Conservation (phyloP, 2,329 filamentous ascomycete species). For the Trichothecium roseum region DNA sequence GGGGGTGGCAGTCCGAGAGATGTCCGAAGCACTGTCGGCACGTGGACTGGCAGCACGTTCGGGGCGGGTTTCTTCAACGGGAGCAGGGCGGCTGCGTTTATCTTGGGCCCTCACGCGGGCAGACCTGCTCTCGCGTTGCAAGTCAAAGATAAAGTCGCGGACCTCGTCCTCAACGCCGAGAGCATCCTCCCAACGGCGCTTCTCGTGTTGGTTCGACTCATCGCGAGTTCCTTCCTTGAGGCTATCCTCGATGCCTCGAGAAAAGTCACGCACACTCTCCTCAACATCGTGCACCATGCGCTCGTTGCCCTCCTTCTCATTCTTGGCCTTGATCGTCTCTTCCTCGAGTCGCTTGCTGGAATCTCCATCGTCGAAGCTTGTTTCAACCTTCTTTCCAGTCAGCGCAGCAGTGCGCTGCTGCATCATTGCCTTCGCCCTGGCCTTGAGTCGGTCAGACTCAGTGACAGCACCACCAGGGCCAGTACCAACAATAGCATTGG, state of each 20-base stretch:
- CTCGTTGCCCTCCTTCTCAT: constrained; percentile 88
- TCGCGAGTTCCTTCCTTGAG: constrained; percentile 73
- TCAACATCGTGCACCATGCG: constrained; percentile 95
- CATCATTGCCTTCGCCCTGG: constrained; percentile 95
- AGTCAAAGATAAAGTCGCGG: constrained; percentile 93
- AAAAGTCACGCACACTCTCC: constrained; percentile 86
- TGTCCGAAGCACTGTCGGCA: constrained; percentile 41
- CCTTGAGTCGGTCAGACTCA: constrained; percentile 89
- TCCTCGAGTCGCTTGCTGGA: constrained; percentile 81
- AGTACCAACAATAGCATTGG: constrained; percentile 76
- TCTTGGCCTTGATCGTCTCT: constrained; percentile 69
- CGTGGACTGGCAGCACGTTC: constrained; percentile 29
- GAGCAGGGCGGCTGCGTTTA: constrained; percentile 32
- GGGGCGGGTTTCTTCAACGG: constrained; percentile 32
- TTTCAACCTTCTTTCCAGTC: constrained; percentile 69
- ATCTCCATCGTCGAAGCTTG: constrained; percentile 60
- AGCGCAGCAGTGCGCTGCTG: constrained; percentile 90
- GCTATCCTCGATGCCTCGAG: constrained; percentile 72
- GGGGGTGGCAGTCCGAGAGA: constrained; percentile 38
- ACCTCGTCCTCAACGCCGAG: constrained; percentile 94
- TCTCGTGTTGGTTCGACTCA: constrained; percentile 77
- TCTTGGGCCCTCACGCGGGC: constrained; percentile 56
- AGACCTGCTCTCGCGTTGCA: constrained; percentile 77
- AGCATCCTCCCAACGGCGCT: constrained; percentile 88
- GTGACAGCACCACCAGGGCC: constrained; percentile 85